Evolutionary conservation across 2,329 filamentous ascomycete genomes (phyloP).

Genomic region (Fusarium pseudoanthophilum): DNA sequence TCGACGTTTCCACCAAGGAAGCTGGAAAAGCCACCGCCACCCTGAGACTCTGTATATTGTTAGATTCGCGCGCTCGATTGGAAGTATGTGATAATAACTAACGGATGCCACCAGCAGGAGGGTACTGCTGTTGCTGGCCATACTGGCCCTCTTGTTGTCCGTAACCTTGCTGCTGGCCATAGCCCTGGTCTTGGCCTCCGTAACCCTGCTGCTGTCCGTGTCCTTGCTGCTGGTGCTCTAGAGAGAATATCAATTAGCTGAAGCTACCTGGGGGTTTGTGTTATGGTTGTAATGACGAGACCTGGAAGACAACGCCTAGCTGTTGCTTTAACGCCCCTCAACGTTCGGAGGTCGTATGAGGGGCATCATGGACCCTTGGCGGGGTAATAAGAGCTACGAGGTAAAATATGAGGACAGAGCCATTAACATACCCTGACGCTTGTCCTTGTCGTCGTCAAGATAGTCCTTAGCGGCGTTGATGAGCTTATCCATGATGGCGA

Average conservation of each 20-base stretch:
- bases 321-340: background rate
- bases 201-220: constrained; percentile 21
- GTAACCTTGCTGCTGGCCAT: constrained; percentile 18
- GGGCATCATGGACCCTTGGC: constrained; percentile 38
- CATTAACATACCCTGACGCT: constrained; percentile 38
- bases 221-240: constrained; percentile 27
- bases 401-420: background rate
- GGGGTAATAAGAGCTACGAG: constrained; percentile 31
- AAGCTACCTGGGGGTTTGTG: background rate
- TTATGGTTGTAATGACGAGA: background rate
- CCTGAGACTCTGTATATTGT: constrained; percentile 48
- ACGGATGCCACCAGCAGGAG: constrained; percentile 43
- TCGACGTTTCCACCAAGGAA: constrained; percentile 59
- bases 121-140: constrained; percentile 38
- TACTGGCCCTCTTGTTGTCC: constrained; percentile 26
- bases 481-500: constrained; percentile 52
- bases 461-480: constrained; percentile 53
- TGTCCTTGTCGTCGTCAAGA: constrained; percentile 47
- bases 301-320: background rate
- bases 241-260: constrained; percentile 6
- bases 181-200: constrained; percentile 18
- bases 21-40: constrained; percentile 51
- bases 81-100: constrained; percentile 26
- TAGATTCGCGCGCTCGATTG: background rate
- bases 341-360: background rate